Percentiles rank a stretch among this genome's conserved stretches.
These are phyloP conservation scores for Flammula alnicola DNA, from an alignment of 1,284 basidiomycete genomes.

Conservation along the genomic window DNA sequence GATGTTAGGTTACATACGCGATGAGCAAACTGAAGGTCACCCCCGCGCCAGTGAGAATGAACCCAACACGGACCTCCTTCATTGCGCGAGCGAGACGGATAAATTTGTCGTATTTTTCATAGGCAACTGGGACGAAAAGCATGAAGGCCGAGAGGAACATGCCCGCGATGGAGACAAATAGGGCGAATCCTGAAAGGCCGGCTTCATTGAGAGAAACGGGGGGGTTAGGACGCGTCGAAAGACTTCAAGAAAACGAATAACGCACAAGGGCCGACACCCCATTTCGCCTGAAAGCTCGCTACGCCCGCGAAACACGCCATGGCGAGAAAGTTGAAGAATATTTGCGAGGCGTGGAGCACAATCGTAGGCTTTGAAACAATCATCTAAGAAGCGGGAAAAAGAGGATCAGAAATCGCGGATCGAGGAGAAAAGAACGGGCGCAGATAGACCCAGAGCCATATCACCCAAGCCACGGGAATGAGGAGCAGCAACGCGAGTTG, in stretches of 20 bases:
- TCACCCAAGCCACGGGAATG: slow-evolving; percentile 60
- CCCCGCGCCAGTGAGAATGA: slow-evolving; percentile 79
- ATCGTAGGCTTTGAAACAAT: slow-evolving; percentile 83
- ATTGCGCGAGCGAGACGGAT: slow-evolving; percentile 77
- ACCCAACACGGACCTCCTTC: slow-evolving; percentile 77
- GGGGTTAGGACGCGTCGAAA: slow-evolving; percentile 13
- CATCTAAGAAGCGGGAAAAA: slow-evolving; percentile 55
- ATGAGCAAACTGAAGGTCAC: slow-evolving; percentile 70
- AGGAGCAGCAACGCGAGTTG: slow-evolving; percentile 64
- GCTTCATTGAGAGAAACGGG: slow-evolving; percentile 51
- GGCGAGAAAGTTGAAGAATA: slow-evolving; percentile 88
- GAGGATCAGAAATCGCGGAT: slow-evolving; percentile 14
- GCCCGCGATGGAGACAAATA: slow-evolving; percentile 75
- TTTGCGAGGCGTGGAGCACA: slow-evolving; percentile 72
- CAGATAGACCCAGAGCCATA: slow-evolving; percentile 65
- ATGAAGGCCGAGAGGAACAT: slow-evolving; percentile 77
- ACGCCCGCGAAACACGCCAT: slow-evolving; percentile 89
- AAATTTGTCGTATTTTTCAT: slow-evolving; percentile 85
- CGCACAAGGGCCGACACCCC: slow-evolving; percentile 82
- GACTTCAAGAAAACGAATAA: slow-evolving; percentile 25
- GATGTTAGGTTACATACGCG: slow-evolving; percentile 51
- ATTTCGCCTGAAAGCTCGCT: slow-evolving; percentile 85
- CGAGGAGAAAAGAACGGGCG: slow-evolving; percentile 13
- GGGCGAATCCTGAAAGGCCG: slow-evolving; percentile 80
- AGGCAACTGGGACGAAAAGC: slow-evolving; percentile 77